Evolutionary conservation across 2,329 filamentous ascomycete genomes (phyloP).

Genomic region (Aspergillus floridensis): DNA sequence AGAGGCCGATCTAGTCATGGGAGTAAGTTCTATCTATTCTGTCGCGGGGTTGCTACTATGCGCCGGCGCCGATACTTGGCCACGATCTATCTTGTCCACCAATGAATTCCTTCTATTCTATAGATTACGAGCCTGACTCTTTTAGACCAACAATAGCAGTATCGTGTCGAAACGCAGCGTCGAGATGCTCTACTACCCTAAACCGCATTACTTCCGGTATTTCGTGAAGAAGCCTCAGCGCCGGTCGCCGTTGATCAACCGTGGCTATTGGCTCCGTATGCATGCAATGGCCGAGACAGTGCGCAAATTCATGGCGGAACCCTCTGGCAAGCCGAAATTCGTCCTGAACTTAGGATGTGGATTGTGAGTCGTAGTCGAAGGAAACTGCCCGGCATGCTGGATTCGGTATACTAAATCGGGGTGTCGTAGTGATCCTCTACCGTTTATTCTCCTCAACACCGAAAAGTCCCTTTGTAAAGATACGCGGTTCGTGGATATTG

Average conservation of each 20-base stretch:
- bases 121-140: not conserved
- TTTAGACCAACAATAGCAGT: slow-evolving; percentile 81
- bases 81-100: slow-evolving; percentile 2
- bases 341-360: slow-evolving; percentile 86
- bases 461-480: slow-evolving; percentile 59
- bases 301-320: slow-evolving; percentile 65
- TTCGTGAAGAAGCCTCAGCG: slow-evolving; percentile 83
- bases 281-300: slow-evolving; percentile 75
- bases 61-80: slow-evolving; percentile 1
- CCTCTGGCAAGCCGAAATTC: slow-evolving; percentile 61
- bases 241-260: slow-evolving; percentile 83
- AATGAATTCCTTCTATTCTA: not conserved
- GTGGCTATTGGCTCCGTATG: slow-evolving; percentile 84
- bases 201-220: slow-evolving; percentile 80
- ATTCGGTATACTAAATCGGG: slow-evolving; percentile 26
- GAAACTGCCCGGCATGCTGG: not conserved
- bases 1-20: slow-evolving; percentile 55
- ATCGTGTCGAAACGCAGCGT: slow-evolving; percentile 92
- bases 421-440: slow-evolving; percentile 70
- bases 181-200: slow-evolving; percentile 79
- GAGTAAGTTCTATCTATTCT: slow-evolving; percentile 38
- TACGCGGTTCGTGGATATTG: slow-evolving; percentile 75
- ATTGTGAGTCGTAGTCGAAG: slow-evolving; percentile 62
- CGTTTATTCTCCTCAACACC: slow-evolving; percentile 74
- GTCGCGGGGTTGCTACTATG: slow-evolving; percentile 1